Percentiles rank a stretch among this genome's conserved stretches.
These are phyloP conservation scores for Ustilago shanxiensis DNA, from an alignment of 1,284 basidiomycete species.

Conservation along the genomic window DNA sequence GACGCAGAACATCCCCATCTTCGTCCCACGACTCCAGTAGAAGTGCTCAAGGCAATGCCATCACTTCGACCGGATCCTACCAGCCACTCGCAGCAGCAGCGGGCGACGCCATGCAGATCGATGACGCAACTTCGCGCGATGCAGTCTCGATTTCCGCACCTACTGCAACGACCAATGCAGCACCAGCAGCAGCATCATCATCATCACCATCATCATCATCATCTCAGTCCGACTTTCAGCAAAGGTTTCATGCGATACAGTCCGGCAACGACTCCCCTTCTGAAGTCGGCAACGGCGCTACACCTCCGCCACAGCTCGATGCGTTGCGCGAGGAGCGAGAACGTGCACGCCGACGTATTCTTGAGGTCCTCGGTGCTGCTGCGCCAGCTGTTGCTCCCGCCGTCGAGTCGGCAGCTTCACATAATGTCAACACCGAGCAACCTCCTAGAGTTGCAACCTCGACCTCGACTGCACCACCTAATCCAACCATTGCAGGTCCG, in stretches of 20 bases:
- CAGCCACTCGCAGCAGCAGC: neutral
- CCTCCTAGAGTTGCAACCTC: too few relatives aligned
- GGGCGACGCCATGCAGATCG: slow-evolving; percentile 21
- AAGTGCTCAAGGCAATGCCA: neutral
- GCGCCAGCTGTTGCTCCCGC: slow-evolving; percentile 1
- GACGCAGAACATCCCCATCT: slow-evolving; percentile 14
- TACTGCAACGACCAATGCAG: neutral
- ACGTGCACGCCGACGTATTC: slow-evolving; percentile 44
- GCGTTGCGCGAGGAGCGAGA: slow-evolving; percentile 38
- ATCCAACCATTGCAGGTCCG: neutral
- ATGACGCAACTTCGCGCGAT: neutral
- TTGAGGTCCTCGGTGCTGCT: slow-evolving; percentile 27
- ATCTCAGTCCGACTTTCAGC: slow-evolving; percentile 17
- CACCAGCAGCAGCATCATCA: neutral
- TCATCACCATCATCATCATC: too few relatives aligned
- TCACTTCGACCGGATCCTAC: neutral
- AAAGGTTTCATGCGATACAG: slow-evolving; percentile 12
- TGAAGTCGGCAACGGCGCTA: slow-evolving; percentile 15
- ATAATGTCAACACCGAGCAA: neutral
- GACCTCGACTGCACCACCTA: neutral
- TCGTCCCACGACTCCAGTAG: neutral
- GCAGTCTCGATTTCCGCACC: neutral
- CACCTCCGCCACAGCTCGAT: slow-evolving; percentile 49
- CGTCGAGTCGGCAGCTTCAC: neutral
- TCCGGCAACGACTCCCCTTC: slow-evolving; percentile 9